Percentiles rank a stretch among this genome's conserved stretches.
Evolutionary conservation across 202 grass and related monocot species (phyloP).

Genomic region (Panicum virgatum): DNA sequence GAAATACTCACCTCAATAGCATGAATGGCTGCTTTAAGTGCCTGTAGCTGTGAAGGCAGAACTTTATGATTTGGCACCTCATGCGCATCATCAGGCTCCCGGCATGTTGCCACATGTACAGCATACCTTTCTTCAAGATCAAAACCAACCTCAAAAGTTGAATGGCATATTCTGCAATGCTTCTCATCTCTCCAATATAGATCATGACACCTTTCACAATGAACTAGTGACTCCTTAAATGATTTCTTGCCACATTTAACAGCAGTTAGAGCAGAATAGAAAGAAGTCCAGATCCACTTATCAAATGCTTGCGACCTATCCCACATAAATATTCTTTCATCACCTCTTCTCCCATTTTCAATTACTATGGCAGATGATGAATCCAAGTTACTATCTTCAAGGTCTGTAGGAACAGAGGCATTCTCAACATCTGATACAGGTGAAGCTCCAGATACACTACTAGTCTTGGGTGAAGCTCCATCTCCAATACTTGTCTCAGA

Average conservation of each 20-base stretch:
- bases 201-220: conserved; percentile 89
- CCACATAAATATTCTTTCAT: conserved; percentile 81
- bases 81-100: conserved; percentile 54
- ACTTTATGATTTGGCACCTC: conserved; percentile 75
- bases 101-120: conserved; percentile 81
- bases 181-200: conserved; percentile 99
- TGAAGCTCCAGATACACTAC: conserved; percentile 74
- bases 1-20: conserved; percentile 78
- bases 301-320: conserved; percentile 76
- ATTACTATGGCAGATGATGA: conserved; percentile 56
- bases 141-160: conserved; percentile 93
- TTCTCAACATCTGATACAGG: conserved; percentile 90
- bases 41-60: conserved; percentile 82
- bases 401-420: conserved; percentile 36
- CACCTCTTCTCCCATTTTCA: conserved; percentile 59
- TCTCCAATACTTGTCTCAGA: conserved; percentile 58
- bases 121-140: conserved; percentile 97
- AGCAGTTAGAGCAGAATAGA: conserved; percentile 67
- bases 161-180: conserved; percentile 94
- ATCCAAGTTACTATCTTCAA: conserved; percentile 44
- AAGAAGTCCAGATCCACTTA: conserved; percentile 89
- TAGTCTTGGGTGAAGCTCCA: conserved; percentile 53
- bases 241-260: conserved; percentile 72
- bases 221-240: conserved; percentile 74
- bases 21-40: conserved; percentile 92